Evolutionary conservation across 495 filamentous ascomycete genomes (phyloP).

Genomic region (Talaromyces borbonicus): DNA sequence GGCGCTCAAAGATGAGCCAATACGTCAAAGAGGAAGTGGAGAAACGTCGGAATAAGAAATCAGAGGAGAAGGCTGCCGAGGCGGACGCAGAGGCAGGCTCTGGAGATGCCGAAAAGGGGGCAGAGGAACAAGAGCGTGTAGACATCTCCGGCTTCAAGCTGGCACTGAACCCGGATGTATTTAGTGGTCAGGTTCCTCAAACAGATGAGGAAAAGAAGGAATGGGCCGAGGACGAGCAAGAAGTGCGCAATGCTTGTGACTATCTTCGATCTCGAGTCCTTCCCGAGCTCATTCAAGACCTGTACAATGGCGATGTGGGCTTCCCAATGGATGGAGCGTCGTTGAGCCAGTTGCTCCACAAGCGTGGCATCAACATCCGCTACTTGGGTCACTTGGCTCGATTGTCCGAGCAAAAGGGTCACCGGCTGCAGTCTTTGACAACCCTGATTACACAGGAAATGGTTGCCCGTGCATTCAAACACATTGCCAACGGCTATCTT

Average conservation of each 20-base stretch:
- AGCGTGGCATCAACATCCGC: slow-evolving; percentile 92
- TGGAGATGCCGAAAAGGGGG: slow-evolving; percentile 24
- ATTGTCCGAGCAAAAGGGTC: slow-evolving; percentile 53
- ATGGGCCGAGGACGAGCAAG: slow-evolving; percentile 75
- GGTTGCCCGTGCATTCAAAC: slow-evolving; percentile 89
- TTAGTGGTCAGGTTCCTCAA: slow-evolving; percentile 83
- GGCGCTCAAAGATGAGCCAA: slow-evolving; percentile 75
- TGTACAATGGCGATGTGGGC: slow-evolving; percentile 85
- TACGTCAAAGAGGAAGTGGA: slow-evolving; percentile 70
- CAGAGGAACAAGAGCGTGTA: slow-evolving; percentile 49
- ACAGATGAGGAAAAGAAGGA: slow-evolving; percentile 83
- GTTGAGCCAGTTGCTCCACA: slow-evolving; percentile 81
- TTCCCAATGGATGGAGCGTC: slow-evolving; percentile 98
- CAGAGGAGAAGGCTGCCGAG: slow-evolving; percentile 23
- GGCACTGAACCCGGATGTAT: slow-evolving; percentile 88
- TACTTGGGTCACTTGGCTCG: slow-evolving; percentile 80
- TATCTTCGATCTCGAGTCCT: slow-evolving; percentile 67
- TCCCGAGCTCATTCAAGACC: slow-evolving; percentile 65
- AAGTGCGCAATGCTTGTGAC: slow-evolving; percentile 75
- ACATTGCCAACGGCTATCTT: slow-evolving; percentile 70
- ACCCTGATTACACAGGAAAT: slow-evolving; percentile 81
- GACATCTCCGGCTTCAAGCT: slow-evolving; percentile 83
- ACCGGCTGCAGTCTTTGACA: slow-evolving; percentile 65
- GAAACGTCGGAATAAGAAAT: slow-evolving; percentile 37
- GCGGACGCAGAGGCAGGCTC: slow-evolving; percentile 35